phyloP scores from a whole-genome alignment of 495 filamentous ascomycete genomes.

The Xylaria flabelliformis region DNA sequence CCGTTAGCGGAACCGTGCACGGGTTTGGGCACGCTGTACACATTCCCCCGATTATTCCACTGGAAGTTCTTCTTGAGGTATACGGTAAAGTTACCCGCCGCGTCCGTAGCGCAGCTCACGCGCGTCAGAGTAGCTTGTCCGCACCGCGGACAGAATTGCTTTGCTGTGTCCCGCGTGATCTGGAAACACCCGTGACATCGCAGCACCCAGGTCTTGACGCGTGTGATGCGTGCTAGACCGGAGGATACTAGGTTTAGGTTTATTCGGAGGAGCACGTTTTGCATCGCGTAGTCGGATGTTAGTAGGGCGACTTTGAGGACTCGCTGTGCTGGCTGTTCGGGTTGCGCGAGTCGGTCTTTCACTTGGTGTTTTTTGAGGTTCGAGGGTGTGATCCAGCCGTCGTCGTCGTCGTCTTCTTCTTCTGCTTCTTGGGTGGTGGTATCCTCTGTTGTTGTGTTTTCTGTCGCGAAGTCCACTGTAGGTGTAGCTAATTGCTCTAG shows the following conservation, averaged over 20 bases:
- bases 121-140: constrained; percentile 87
- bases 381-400: constrained; percentile 93
- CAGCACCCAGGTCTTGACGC: constrained; percentile 83
- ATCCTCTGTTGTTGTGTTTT: constrained; percentile 19
- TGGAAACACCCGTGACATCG: constrained; percentile 95
- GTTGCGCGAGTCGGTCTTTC: constrained; percentile 50
- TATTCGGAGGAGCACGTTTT: constrained; percentile 93
- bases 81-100: constrained; percentile 79
- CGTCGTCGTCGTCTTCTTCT: constrained; percentile 68
- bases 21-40: constrained; percentile 90
- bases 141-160: constrained; percentile 93
- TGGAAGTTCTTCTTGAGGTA: constrained; percentile 96
- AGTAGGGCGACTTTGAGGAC: constrained; percentile 83
- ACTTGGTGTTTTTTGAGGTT: constrained; percentile 89
- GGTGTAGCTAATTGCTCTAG: constrained; percentile 33
- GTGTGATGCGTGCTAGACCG: constrained; percentile 73
- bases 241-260: constrained; percentile 90
- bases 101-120: constrained; percentile 82
- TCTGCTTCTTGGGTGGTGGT: constrained; percentile 38
- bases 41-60: constrained; percentile 90
- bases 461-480: constrained; percentile 26
- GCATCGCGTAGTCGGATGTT: constrained; percentile 95
- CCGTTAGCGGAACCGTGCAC: constrained; percentile 80
- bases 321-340: constrained; percentile 58
- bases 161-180: constrained; percentile 80